phyloP scores from a whole-genome alignment of 345 rosid genomes.

The Physaria fendleri region DNA sequence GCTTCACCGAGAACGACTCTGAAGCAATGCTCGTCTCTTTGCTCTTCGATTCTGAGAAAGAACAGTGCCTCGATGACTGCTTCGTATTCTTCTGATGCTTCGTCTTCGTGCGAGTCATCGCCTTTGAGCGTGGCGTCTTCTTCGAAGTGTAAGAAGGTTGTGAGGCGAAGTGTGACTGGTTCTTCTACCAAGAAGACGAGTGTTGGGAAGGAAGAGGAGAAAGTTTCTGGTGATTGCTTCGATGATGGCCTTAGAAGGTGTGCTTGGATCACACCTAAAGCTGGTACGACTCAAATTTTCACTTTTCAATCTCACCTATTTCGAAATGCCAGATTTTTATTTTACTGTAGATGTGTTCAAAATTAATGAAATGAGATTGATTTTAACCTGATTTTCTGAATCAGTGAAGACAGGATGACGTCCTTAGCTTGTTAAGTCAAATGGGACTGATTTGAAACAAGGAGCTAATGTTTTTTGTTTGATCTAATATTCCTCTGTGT shows the following conservation, averaged over 20 bases:
- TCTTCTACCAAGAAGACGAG: slow-evolving; percentile 37
- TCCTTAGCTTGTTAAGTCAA: not conserved
- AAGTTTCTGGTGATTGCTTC: slow-evolving; percentile 34
- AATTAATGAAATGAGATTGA: not conserved
- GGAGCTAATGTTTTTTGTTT: not conserved
- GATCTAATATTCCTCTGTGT: not conserved
- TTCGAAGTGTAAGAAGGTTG: slow-evolving; percentile 41
- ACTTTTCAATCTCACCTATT: not conserved
- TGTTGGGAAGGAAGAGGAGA: slow-evolving; percentile 28
- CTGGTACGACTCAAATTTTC: slow-evolving; percentile 41
- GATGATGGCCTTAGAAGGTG: slow-evolving; percentile 52
- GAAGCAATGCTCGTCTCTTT: slow-evolving; percentile 32
- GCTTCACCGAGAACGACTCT: slow-evolving; percentile 25
- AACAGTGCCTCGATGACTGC: slow-evolving; percentile 45
- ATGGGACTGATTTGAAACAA: not conserved
- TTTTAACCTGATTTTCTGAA: not conserved
- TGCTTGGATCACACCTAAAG: slow-evolving; percentile 69
- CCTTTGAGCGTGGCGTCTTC: slow-evolving; percentile 51
- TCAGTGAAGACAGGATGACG: not conserved
- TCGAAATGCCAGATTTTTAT: not conserved
- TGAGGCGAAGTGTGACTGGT: slow-evolving; percentile 25
- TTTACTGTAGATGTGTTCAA: not conserved
- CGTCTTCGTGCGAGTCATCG: slow-evolving; percentile 59
- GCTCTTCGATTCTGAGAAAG: slow-evolving; percentile 36
- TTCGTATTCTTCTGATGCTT: slow-evolving; percentile 80